Evolutionary conservation across 2,329 filamentous ascomycete genomes (phyloP).

Genomic region (Monilinia fructigena): DNA sequence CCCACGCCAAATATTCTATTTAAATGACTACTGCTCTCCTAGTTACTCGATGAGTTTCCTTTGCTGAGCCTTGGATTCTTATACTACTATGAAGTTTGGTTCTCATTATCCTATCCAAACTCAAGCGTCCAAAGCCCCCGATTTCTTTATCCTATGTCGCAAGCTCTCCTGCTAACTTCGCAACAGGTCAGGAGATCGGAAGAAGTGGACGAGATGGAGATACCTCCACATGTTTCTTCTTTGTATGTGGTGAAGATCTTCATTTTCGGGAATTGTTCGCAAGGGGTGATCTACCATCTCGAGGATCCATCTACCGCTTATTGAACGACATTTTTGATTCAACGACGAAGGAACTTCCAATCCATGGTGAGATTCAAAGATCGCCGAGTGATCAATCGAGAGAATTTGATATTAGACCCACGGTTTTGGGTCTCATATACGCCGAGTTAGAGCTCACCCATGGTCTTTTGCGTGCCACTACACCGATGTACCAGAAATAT

Average conservation of each 20-base stretch:
- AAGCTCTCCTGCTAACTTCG: neutral
- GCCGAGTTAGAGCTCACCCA: constrained; percentile 61
- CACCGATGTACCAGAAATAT: constrained; percentile 57
- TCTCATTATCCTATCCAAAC: neutral
- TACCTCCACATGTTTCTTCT: constrained; percentile 56
- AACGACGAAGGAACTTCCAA: constrained; percentile 37
- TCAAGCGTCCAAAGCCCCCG: neutral
- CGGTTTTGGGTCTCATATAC: constrained; percentile 53
- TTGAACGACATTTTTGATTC: constrained; percentile 52
- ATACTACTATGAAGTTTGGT: too few relatives aligned
- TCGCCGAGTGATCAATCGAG: constrained; percentile 48
- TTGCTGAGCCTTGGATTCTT: neutral
- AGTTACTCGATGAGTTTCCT: neutral
- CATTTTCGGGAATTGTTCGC: constrained; percentile 59
- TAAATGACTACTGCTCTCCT: neutral
- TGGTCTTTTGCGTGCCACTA: constrained; percentile 54
- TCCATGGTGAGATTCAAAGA: constrained; percentile 48
- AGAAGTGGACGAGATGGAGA: constrained; percentile 55
- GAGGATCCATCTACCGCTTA: constrained; percentile 48
- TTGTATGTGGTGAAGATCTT: constrained; percentile 56
- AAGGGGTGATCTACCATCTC: constrained; percentile 57
- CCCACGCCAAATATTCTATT: neutral
- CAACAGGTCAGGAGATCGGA: constrained; percentile 51
- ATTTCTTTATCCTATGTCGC: neutral
- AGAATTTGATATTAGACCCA: constrained; percentile 54